These are phyloP conservation scores for Combretum micranthum DNA, from an alignment of 345 rosid species.

Conservation along the genomic window DNA sequence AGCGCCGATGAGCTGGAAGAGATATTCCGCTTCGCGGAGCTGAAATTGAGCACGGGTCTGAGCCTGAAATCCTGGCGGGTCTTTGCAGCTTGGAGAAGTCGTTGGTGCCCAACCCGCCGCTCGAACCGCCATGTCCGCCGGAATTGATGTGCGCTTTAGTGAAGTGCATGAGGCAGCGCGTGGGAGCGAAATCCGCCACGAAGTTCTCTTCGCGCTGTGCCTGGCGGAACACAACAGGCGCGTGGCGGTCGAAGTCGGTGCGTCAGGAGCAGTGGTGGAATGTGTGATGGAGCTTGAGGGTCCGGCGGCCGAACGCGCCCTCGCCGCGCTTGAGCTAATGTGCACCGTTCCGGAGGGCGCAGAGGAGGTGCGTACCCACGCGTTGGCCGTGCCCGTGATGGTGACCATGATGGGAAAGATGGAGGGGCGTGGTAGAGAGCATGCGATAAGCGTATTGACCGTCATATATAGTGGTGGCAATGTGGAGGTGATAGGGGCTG, in stretches of 20 bases:
- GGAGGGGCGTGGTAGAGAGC: conserved; percentile 75
- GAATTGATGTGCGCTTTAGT: conserved; percentile 67
- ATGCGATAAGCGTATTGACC: conserved; percentile 67
- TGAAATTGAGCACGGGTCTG: conserved; percentile 43
- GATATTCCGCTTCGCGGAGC: conserved; percentile 63
- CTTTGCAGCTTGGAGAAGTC: conserved; percentile 64
- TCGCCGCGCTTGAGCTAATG: conserved; percentile 77
- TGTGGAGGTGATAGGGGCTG: conserved; percentile 20
- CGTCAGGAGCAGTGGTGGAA: conserved; percentile 64
- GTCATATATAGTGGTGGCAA: conserved; percentile 44
- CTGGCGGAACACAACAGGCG: conserved; percentile 66
- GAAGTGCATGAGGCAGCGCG: conserved; percentile 34
- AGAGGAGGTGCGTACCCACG: conserved; percentile 69
- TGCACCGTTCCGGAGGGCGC: conserved; percentile 75
- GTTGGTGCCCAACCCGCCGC: conserved; percentile 68
- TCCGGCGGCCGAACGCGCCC: conserved; percentile 62
- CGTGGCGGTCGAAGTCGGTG: conserved; percentile 80
- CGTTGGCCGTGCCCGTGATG: conserved; percentile 87
- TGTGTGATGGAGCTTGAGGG: conserved; percentile 57
- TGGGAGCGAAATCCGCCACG: conserved; percentile 56
- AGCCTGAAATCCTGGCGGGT: conserved; percentile 55
- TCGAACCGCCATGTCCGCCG: conserved; percentile 58
- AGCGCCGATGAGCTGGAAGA: conserved; percentile 41
- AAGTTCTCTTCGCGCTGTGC: conserved; percentile 72
- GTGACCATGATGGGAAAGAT: conserved; percentile 81